Conservation (phyloP, 192 early-diverging fungal genomes). For the Mortierella claussenii region DNA sequence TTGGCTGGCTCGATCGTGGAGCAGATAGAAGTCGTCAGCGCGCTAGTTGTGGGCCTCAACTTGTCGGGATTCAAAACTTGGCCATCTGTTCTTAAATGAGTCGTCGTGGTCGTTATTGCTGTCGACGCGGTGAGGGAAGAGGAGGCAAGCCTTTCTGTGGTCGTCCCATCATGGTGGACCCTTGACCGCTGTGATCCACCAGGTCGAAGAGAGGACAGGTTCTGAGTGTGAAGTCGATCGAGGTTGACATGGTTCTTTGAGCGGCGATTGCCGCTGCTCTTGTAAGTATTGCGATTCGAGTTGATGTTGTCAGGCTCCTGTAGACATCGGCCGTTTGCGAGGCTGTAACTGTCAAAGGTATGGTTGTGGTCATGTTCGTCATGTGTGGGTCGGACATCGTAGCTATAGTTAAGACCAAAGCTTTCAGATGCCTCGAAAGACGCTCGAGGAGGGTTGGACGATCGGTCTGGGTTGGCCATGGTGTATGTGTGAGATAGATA, state of each 20-base stretch:
- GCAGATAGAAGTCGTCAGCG: constrained; percentile 41
- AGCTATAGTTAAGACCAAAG: neutral
- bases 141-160: no score
- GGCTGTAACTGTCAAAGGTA: constrained; percentile 19
- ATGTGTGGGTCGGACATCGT: neutral
- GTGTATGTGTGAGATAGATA: no score
- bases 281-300: neutral
- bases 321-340: constrained; percentile 19
- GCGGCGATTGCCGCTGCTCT: neutral
- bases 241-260: constrained; percentile 7
- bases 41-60: constrained; percentile 19
- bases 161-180: no score
- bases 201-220: constrained; percentile 6
- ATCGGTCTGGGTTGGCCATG: no score
- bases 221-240: constrained; percentile 25
- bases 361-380: neutral
- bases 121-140: no score
- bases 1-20: constrained; percentile 36
- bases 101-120: no score
- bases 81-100: constrained; percentile 7
- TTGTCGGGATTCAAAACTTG: constrained; percentile 28
- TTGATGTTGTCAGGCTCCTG: constrained; percentile 12
- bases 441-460: no score
- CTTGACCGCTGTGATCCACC: neutral
- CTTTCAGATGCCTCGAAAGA: neutral